These are phyloP conservation scores for Brasenia schreberi DNA, from an alignment of 164 flowering plant genomes.

Conservation along the genomic window DNA sequence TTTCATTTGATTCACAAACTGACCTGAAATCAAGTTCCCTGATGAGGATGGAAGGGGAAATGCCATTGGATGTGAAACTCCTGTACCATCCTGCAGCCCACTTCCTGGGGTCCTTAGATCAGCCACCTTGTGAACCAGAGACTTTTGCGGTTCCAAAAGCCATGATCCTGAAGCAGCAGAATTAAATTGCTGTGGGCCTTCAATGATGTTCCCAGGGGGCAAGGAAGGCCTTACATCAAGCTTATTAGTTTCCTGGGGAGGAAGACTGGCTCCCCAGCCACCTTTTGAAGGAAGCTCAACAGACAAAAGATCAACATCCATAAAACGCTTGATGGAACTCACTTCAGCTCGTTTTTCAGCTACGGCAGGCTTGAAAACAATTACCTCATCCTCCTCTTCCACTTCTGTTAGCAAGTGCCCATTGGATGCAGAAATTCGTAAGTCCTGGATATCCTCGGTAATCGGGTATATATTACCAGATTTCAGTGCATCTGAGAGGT, in stretches of 20 bases:
- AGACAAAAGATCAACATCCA: slow-evolving; percentile 22
- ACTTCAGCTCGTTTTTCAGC: slow-evolving; percentile 39
- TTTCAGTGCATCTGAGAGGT: slow-evolving; percentile 9
- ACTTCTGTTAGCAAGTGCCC: slow-evolving; percentile 23
- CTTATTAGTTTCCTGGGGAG: neutral
- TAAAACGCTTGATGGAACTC: slow-evolving; percentile 11
- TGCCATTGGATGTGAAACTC: slow-evolving; percentile 17
- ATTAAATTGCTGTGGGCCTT: slow-evolving; percentile 16
- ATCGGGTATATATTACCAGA: neutral
- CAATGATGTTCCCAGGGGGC: neutral
- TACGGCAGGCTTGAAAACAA: slow-evolving; percentile 70
- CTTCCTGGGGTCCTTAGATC: slow-evolving; percentile 38
- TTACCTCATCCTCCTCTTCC: slow-evolving; percentile 84
- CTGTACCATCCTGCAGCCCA: slow-evolving; percentile 27
- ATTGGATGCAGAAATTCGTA: slow-evolving; percentile 16
- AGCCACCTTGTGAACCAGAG: slow-evolving; percentile 32
- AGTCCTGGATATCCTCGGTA: slow-evolving; percentile 8
- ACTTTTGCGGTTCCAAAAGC: slow-evolving; percentile 32
- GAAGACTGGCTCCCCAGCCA: slow-evolving; percentile 5
- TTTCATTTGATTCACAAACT: slow-evolving; percentile 4
- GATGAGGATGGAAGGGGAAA: slow-evolving; percentile 26
- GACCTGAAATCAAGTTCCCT: neutral
- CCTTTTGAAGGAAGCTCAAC: slow-evolving; percentile 16
- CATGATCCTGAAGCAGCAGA: slow-evolving; percentile 26
- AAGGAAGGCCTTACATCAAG: neutral